Percentiles rank a stretch among this genome's conserved stretches.
phyloP scores from a whole-genome alignment of 2,329 filamentous ascomycete genomes.

The Pseudogymnoascus sp. region DNA sequence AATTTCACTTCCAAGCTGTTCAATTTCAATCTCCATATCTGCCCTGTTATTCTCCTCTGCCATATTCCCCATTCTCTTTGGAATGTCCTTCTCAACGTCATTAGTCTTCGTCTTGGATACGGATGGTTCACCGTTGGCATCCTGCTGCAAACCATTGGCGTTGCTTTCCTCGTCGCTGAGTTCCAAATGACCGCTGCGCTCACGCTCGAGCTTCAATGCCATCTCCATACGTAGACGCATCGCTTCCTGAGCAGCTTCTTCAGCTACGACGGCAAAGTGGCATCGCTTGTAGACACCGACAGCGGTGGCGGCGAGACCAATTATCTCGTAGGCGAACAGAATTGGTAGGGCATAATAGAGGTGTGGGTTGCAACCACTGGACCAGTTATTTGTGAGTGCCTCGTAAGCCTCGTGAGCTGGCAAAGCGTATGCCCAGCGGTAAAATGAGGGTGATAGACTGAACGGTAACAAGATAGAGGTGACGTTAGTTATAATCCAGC shows the following conservation, averaged over 20 bases:
- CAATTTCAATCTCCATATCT: background rate
- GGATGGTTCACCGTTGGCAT: background rate
- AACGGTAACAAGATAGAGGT: constrained; percentile 50
- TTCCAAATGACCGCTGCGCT: constrained; percentile 11
- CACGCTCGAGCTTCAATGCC: constrained; percentile 24
- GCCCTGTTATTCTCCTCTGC: background rate
- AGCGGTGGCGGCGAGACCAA: constrained; percentile 18
- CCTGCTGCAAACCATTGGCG: background rate
- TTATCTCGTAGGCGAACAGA: constrained; percentile 33
- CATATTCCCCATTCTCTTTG: background rate
- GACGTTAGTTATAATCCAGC: constrained; percentile 60
- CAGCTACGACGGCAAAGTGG: constrained; percentile 26
- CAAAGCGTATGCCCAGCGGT: constrained; percentile 54
- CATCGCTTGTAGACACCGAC: constrained; percentile 27
- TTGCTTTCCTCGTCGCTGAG: background rate
- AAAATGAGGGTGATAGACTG: constrained; percentile 49
- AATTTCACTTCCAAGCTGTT: background rate
- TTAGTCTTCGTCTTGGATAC: background rate
- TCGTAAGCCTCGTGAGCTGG: constrained; percentile 50
- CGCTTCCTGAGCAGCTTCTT: constrained; percentile 21
- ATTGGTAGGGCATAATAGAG: constrained; percentile 33
- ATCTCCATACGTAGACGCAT: constrained; percentile 24
- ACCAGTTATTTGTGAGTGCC: constrained; percentile 33
- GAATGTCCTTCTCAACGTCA: background rate
- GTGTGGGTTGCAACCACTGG: constrained; percentile 29